Conservation (phyloP, 345 rosid species). For the Arabidopsis suecica region DNA sequence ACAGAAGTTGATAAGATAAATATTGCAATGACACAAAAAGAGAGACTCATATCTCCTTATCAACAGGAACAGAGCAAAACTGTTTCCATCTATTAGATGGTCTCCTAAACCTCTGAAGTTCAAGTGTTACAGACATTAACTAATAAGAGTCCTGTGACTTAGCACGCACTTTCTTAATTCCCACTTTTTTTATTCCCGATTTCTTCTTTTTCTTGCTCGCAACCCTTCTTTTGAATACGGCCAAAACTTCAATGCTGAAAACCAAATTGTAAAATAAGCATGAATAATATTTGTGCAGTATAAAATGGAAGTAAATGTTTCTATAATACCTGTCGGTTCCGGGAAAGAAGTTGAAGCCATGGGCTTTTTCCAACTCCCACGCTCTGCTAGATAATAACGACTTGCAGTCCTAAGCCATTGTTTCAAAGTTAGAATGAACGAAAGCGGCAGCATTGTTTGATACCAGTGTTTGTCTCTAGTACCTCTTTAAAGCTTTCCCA, state of each 20-base stretch:
- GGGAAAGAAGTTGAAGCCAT: slow-evolving; percentile 95
- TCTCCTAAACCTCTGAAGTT: slow-evolving; percentile 25
- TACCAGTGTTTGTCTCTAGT: slow-evolving; percentile 26
- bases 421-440: slow-evolving; percentile 20
- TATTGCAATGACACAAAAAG: slow-evolving; percentile 27
- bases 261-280: slow-evolving; percentile 19
- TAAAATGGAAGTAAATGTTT: not conserved
- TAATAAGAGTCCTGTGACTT: slow-evolving; percentile 27
- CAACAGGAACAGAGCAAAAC: slow-evolving; percentile 37
- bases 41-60: slow-evolving; percentile 14
- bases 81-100: slow-evolving; percentile 31
- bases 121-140: slow-evolving; percentile 28
- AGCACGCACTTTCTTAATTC: slow-evolving; percentile 54
- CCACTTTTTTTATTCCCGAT: slow-evolving; percentile 56
- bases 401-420: slow-evolving; percentile 71
- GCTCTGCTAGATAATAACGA: slow-evolving; percentile 66
- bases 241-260: slow-evolving; percentile 83
- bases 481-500: slow-evolving; percentile 99
- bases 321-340: slow-evolving; percentile 80
- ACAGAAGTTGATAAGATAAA: slow-evolving; percentile 26
- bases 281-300: not conserved
- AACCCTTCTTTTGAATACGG: slow-evolving; percentile 68
- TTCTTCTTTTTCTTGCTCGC: slow-evolving; percentile 66
- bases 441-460: slow-evolving; percentile 14
- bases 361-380: slow-evolving; percentile 82